Base-by-base conservation (phyloP, 805 yeast genomes). In the Kluyveromyces siamensis region DNA sequence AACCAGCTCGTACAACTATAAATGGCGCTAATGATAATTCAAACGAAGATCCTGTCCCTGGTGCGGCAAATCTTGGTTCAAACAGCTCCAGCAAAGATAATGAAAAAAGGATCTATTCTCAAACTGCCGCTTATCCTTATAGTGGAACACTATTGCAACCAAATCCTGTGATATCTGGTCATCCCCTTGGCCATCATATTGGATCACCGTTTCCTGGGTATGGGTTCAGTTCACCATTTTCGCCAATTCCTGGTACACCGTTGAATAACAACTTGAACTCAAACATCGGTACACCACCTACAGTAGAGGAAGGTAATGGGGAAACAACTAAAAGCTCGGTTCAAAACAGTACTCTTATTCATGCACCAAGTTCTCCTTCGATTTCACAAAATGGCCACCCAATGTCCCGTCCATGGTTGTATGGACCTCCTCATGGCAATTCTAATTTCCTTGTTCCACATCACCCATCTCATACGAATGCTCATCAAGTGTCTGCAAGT, bases 131-230 rank as follows among this genome's bases (percentile, higher is more conserved):
- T 11, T 60, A 60, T 27, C 64, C 68, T n/a, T 62, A 61, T 30
- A 64, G 61, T 13, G 66, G 67, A 13, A 65, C 67, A 8, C 46
- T 61, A 38, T 47, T 61, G 46, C 67, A 60, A 47, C 67, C 67
- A 14, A 61, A 55, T 39, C 61, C 62, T 9, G 53, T 60, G 9
- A 43, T 60, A 16, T 52, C 61, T 16, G 62, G 61, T n/a, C 61
- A 55, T 36, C 57, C 50, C 36, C 59, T 53, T n/a, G 55, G 50
- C 8, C 56, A 56, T 51, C 60, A 62, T 2, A 55, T 61, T 8
- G 61, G 59, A 35, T 63, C 68, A 9, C 63, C 65, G 14, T 65
- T 64, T 47, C 61, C 63, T 14, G 65, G 63, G 8, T 65, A 61
- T 47, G 68, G 66, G 6, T 64, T 62, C 41, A 59, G 54, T 14